Percentiles rank a stretch among this genome's conserved stretches.
Conservation (phyloP, 495 filamentous ascomycete species). For the Aspergillus heteromorphus region DNA sequence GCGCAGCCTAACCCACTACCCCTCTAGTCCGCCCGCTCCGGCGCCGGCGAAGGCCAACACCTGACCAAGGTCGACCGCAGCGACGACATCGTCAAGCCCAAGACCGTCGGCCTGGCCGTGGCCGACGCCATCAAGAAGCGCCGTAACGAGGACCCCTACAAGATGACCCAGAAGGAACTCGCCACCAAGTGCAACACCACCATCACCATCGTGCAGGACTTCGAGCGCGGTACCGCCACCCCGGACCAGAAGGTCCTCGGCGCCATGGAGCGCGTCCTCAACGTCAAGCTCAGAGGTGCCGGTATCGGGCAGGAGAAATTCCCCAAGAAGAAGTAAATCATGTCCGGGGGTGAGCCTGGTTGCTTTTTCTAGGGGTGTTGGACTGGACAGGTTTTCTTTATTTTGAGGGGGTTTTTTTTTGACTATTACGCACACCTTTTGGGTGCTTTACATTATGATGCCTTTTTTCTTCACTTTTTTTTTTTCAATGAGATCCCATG, state of each 20-base stretch:
- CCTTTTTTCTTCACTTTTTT: not conserved
- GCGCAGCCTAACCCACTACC: not conserved
- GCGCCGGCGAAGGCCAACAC: slow-evolving; percentile 78
- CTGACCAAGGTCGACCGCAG: slow-evolving; percentile 96
- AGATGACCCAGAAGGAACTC: slow-evolving; percentile 96
- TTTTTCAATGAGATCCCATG: slow-evolving; percentile 19
- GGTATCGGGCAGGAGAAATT: slow-evolving; percentile 75
- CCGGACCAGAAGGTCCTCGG: slow-evolving; percentile 81
- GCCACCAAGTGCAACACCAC: slow-evolving; percentile 92
- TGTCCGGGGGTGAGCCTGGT: slow-evolving; percentile 22
- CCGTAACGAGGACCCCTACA: slow-evolving; percentile 64
- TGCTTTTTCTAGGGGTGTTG: slow-evolving; percentile 25
- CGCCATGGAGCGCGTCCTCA: slow-evolving; percentile 77
- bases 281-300: slow-evolving; percentile 73
- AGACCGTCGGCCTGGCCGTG: slow-evolving; percentile 75
- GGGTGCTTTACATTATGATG: slow-evolving; percentile 18
- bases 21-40: slow-evolving; percentile 50
- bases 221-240: slow-evolving; percentile 74
- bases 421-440: slow-evolving; percentile 13
- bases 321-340: slow-evolving; percentile 58
- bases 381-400: slow-evolving; percentile 10
- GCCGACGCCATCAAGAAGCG: slow-evolving; percentile 75
- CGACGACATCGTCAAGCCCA: slow-evolving; percentile 96
- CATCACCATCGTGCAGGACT: slow-evolving; percentile 69
- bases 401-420: slow-evolving; percentile 13